Base-by-base conservation (phyloP, 345 rosid genomes). In the Eucalyptus marginata region DNA sequence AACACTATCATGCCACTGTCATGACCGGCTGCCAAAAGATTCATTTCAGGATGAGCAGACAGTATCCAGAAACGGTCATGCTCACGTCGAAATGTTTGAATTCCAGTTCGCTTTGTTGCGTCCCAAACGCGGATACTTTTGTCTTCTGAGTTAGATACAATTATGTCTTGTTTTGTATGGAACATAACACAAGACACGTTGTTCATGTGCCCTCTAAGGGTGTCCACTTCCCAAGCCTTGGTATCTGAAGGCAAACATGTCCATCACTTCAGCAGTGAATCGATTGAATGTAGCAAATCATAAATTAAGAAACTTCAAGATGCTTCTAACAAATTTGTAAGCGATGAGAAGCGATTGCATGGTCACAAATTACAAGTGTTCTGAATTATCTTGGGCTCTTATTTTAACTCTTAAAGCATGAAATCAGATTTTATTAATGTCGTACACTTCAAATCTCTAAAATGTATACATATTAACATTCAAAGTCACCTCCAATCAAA, bases 191-290 rank as follows among this genome's bases (percentile, higher is more conserved):
- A 94, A 80, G 99, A 98, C 86, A 98, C 99, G 5, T 98, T 96
- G 89, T 97, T 97, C 97, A 93, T 95, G 92, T 98, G 99, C 49
- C 99, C 99, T 91, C 98, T 96, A 90, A 98, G 92, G 5, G 99
- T 98, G 93, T 97, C 99, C 87, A 97, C 99, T 92, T 98, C 99
- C 99, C 99, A 98, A 86, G 99, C 99, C 94, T 98, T 97, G 47
- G 99, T 98, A 86, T 98, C 99, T 98, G 98, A 90, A 91, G 83
- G 43, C n/a, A 76, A 64, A 89, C 62, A 89, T 68, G 52, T 76
- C 13, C 84, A 56, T 10, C 43, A 36, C 29, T 52, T 86, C 50
- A 51, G 81, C 81, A 33, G 47, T 17, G 36, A 44, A 54, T 68
- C 16, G 24, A 76, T 40, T 40, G 47, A 76, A 76, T 40, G 27